phyloP scores from a whole-genome alignment of 257 asterid species.

The Nicotiana undulata region DNA sequence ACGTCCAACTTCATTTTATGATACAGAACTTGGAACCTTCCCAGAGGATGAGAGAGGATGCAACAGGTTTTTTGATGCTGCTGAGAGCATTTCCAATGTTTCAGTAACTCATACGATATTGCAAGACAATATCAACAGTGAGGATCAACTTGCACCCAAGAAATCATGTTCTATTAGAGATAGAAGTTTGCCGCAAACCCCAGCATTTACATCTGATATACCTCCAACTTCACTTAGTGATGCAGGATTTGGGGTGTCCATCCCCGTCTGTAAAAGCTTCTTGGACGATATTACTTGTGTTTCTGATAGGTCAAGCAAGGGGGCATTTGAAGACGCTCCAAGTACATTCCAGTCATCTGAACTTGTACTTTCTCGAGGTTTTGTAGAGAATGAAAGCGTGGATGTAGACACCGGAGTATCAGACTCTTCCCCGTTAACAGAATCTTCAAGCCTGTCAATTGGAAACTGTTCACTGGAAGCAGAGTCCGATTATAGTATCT shows the following conservation, averaged over 20 bases:
- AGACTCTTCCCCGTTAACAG: constrained; percentile 16
- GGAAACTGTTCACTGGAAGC: constrained; percentile 11
- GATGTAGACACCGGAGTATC: constrained; percentile 13
- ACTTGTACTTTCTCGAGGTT: constrained; percentile 9
- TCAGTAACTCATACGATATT: neutral
- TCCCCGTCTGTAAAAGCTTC: neutral
- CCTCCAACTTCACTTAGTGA: constrained; percentile 18
- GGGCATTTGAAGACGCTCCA: neutral
- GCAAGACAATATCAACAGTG: constrained; percentile 1
- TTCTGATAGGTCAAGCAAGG: constrained; percentile 7
- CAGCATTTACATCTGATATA: neutral
- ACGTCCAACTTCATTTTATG: constrained; percentile 16
- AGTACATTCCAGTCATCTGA: constrained; percentile 22
- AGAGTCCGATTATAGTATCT: constrained; percentile 15
- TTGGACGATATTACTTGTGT: constrained; percentile 13
- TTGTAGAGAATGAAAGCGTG: constrained; percentile 13
- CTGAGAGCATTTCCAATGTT: constrained; percentile 2
- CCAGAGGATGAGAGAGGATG: neutral
- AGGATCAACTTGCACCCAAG: neutral
- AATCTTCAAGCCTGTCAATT: constrained; percentile 8
- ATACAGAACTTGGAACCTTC: constrained; percentile 13
- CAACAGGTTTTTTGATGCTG: constrained; percentile 14
- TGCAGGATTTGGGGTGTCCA: constrained; percentile 17
- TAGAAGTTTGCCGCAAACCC: neutral
- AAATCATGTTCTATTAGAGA: neutral